Evolutionary conservation across 495 filamentous ascomycete species (phyloP).

Genomic region (Cercophora sp.): DNA sequence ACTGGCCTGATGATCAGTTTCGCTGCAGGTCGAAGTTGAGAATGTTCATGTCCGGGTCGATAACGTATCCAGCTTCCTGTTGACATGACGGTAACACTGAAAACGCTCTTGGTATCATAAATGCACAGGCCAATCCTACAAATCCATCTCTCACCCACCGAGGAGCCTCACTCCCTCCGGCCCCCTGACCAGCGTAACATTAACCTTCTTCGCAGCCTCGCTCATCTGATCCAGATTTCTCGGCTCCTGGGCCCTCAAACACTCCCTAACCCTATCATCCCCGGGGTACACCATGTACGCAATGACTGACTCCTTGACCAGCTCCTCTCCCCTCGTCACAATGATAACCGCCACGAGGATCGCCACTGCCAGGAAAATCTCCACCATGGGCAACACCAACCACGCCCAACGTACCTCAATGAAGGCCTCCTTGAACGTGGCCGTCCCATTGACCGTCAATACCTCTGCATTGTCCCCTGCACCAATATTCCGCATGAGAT

Average conservation of each 20-base stretch:
- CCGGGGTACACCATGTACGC: background rate
- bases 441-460: background rate
- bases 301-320: conserved; percentile 1
- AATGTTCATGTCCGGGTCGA: no score
- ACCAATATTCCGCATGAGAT: no score
- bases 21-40: no score
- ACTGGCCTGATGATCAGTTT: no score
- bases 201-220: background rate
- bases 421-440: background rate
- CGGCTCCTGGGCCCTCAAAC: background rate
- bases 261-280: background rate
- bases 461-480: no score
- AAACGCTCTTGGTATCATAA: no score
- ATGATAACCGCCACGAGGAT: background rate
- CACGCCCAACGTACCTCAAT: background rate
- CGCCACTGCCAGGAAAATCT: background rate
- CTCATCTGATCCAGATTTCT: background rate
- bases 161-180: background rate
- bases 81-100: no score
- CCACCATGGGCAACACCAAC: background rate
- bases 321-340: background rate
- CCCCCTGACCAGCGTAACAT: background rate
- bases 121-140: no score
- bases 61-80: no score
- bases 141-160: no score